Evolutionary conservation across 1,139 yeast genomes (phyloP), one percentile per base, ranked within the genome.

Genomic region (Yamadazyma friedrichii): DNA sequence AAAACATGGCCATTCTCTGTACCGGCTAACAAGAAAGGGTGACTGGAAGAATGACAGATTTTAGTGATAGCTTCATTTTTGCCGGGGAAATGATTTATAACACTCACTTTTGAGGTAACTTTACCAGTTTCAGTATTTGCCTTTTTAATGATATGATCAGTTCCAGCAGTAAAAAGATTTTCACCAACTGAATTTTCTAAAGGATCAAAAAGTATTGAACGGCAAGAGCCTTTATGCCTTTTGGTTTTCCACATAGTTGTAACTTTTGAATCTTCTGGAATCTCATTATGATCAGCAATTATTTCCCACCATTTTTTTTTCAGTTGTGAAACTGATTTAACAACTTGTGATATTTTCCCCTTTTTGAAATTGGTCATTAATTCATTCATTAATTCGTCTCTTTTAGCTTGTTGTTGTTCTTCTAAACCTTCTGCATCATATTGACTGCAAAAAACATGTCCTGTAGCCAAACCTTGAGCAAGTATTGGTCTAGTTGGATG

Each of bases 191-290:
- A 61, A 12, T 51, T 44, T 36, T 61, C 68, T 30, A 67, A 59
- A 2, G 79, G 76, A 47, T 85, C 91, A 58, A 88, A 84, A 12
- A 78, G 66, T 6, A 88, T 66, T 6, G 85, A 80, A 34, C 98
- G 67, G 48, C 95, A 88, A 45, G 96, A 85, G 1, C 91, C 93
- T 61, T 88, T 88, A 59, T 93, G 98, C 55, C 98, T 76, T 55
- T 80, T 87, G 0, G 98, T 89, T 44, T 84, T 78, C 98, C 98
- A 93, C 31, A 70, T 48, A n/a, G 69, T 56, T 3, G 59, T 61
- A 3, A 78, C 58, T 3, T 59, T 56, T 13, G 62, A 60, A 4
- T 55, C 64, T n/a, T 56, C 60, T 5, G 54, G 58, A 6, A 55
- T 51, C 1, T 56, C 63, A 2, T 62, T 60, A 25, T 57, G 59